phyloP scores from a whole-genome alignment of 169 alveolate species.

The Plasmodium vivax region DNA sequence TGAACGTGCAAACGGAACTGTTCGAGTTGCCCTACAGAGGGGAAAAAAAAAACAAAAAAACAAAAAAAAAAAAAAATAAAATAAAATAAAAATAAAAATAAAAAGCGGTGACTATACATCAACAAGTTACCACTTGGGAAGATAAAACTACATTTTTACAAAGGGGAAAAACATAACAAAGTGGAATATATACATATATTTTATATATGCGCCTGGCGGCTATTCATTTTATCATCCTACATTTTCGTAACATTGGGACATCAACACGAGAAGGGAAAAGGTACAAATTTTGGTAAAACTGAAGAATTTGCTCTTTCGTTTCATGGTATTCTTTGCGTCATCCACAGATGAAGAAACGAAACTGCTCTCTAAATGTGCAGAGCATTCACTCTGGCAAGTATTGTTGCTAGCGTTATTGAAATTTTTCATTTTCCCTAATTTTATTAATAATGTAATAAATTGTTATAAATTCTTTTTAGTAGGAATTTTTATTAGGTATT shows the following conservation, averaged over 20 bases:
- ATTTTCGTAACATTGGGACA: background rate
- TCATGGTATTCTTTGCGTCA: background rate
- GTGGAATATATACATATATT: background rate
- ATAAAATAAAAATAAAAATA: too few relatives aligned
- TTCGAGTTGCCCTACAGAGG: background rate
- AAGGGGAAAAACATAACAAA: background rate
- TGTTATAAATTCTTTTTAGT: background rate
- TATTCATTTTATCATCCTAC: background rate
- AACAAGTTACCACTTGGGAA: background rate
- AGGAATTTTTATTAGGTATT: background rate
- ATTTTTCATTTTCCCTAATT: background rate
- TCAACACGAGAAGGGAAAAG: background rate
- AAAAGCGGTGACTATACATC: background rate
- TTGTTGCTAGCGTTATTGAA: background rate
- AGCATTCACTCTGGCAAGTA: background rate
- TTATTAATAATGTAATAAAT: background rate
- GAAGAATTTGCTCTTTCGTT: background rate
- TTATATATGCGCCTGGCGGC: background rate
- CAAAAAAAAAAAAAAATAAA: background rate
- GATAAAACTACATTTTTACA: background rate
- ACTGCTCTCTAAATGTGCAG: background rate
- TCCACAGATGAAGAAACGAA: background rate
- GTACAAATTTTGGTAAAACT: background rate
- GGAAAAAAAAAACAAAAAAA: background rate
- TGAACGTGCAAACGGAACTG: background rate